Conservation (phyloP, 768 basidiomycete species). For the Mrakia blollopis region DNA sequence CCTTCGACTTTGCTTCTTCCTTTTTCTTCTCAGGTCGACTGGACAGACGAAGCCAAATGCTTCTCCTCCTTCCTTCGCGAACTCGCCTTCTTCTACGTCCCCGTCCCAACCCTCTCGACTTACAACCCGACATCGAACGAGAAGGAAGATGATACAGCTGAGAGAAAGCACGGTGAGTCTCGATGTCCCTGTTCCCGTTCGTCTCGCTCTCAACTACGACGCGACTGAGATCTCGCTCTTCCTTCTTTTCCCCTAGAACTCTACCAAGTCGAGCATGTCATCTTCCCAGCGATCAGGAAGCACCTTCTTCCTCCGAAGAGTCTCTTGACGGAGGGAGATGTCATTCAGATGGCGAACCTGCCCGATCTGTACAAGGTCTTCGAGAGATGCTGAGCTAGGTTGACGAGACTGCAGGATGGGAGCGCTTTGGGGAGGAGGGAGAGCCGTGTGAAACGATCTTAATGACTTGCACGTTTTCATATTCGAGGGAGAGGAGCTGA, state of each 20-base stretch:
- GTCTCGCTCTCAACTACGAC: background rate
- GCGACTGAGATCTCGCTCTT: background rate
- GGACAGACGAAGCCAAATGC: slow-evolving; percentile 77
- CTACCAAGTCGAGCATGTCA: slow-evolving; percentile 86
- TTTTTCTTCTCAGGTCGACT: slow-evolving; percentile 62
- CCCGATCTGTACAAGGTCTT: slow-evolving; percentile 93
- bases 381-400: slow-evolving; percentile 48
- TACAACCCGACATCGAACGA: slow-evolving; percentile 39
- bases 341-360: slow-evolving; percentile 81
- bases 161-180: slow-evolving; percentile 28
- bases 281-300: slow-evolving; percentile 79
- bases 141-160: slow-evolving; percentile 46
- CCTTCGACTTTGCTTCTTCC: background rate
- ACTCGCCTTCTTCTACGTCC: slow-evolving; percentile 83
- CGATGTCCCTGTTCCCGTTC: background rate
- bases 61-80: slow-evolving; percentile 82
- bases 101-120: slow-evolving; percentile 48
- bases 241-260: slow-evolving; percentile 7
- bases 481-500: no score
- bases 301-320: slow-evolving; percentile 66
- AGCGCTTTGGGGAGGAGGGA: no score
- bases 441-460: background rate
- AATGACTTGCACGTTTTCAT: background rate
- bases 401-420: no score
- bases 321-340: slow-evolving; percentile 60